Percentiles rank a stretch among this genome's conserved stretches.
Conservation (phyloP, 371 early-diverging fungal species). For the Mucor indicus region DNA sequence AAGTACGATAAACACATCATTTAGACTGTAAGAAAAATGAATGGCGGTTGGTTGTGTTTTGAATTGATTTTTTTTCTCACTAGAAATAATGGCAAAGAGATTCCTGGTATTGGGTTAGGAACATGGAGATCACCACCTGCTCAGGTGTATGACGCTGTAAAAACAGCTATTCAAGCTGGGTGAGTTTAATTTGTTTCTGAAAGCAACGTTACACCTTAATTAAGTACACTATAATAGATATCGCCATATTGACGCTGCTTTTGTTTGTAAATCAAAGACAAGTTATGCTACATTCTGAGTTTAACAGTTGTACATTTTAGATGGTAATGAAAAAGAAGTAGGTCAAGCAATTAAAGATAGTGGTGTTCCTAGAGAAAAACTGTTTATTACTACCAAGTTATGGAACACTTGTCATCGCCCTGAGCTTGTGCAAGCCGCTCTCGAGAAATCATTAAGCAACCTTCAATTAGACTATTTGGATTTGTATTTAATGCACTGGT, state of each 20-base stretch:
- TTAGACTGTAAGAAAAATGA: too few relatives aligned
- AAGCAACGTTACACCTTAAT: neutral
- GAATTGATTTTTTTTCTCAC: too few relatives aligned
- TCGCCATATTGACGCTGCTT: conserved; percentile 27
- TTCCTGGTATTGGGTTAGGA: conserved; percentile 33
- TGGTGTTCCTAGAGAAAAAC: conserved; percentile 47
- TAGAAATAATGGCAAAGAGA: neutral
- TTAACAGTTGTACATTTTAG: conserved; percentile 1
- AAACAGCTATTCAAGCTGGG: conserved; percentile 37
- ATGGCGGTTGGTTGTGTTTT: too few relatives aligned
- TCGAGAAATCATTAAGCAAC: conserved; percentile 49
- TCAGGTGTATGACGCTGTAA: conserved; percentile 40
- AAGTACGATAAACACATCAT: too few relatives aligned
- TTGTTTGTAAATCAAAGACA: conserved; percentile 30
- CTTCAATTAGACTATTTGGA: conserved; percentile 70
- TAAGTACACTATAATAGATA: conserved; percentile 6
- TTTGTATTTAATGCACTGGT: conserved; percentile 63
- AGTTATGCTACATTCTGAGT: neutral
- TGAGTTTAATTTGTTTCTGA: too few relatives aligned
- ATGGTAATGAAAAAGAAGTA: conserved; percentile 29
- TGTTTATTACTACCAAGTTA: conserved; percentile 77
- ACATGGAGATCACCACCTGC: conserved; percentile 44
- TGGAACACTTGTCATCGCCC: conserved; percentile 61
- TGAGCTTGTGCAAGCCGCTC: conserved; percentile 40
- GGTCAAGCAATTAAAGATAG: conserved; percentile 50